Percentiles rank a stretch among this genome's conserved stretches.
These are phyloP conservation scores for Dactylonectria estremocensis DNA, from an alignment of 2,329 filamentous ascomycete genomes.

Conservation along the genomic window DNA sequence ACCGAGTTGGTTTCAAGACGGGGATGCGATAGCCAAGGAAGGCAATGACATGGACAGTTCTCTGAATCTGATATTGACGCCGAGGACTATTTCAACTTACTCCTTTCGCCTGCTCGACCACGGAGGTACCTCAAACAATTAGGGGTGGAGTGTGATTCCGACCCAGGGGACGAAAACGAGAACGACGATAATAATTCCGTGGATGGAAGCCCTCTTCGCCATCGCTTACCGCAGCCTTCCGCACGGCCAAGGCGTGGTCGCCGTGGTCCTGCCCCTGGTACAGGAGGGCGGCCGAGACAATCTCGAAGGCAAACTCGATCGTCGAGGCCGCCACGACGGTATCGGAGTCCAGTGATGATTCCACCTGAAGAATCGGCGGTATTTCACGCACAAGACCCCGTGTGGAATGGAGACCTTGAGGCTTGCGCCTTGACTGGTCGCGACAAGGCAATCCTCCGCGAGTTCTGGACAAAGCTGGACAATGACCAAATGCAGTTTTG, in stretches of 20 bases:
- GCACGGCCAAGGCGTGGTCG: not conserved
- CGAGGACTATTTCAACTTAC: no score
- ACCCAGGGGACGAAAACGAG: not conserved
- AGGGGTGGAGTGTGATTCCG: no score
- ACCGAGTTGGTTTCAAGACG: no score
- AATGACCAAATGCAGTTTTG: not conserved
- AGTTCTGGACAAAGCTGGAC: not conserved
- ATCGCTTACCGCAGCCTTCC: not conserved
- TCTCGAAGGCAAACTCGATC: not conserved
- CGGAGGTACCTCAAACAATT: no score
- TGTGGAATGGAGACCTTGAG: no score
- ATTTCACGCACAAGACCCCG: no score
- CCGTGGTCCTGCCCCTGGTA: not conserved
- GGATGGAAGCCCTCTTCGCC: not conserved
- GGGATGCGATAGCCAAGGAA: constrained; percentile 14
- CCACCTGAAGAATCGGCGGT: no score
- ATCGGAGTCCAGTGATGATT: no score
- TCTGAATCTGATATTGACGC: no score
- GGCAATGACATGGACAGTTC: no score
- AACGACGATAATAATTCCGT: not conserved
- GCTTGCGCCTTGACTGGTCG: no score
- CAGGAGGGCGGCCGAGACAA: not conserved
- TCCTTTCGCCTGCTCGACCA: no score
- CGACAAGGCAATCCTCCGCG: not conserved
- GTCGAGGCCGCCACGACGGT: not conserved